phyloP scores from a whole-genome alignment of 164 flowering plant genomes.

The Stephania yunnanensis region DNA sequence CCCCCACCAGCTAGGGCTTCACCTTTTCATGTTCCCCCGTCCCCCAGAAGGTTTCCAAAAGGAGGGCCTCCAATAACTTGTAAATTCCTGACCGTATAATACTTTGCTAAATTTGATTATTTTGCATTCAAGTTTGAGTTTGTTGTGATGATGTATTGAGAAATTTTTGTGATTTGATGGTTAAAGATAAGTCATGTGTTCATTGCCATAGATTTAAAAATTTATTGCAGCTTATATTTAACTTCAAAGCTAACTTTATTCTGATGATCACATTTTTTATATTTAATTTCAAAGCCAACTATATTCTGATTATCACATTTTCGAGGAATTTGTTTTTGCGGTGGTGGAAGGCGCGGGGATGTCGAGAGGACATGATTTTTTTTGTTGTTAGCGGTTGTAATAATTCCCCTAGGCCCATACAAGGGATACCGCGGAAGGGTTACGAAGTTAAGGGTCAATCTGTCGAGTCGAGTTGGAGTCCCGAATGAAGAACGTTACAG shows the following conservation, averaged over 20 bases:
- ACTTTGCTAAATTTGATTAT: neutral
- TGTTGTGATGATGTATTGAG: neutral
- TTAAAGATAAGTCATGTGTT: no score
- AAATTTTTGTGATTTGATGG: neutral
- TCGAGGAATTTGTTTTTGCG: neutral
- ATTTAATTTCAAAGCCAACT: no score
- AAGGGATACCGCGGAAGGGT: constrained; percentile 98
- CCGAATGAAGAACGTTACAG: constrained; percentile 90
- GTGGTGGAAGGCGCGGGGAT: constrained; percentile 80
- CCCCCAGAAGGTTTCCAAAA: constrained; percentile 68
- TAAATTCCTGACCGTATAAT: constrained; percentile 32
- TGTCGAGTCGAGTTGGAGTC: constrained; percentile 87
- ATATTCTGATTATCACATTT: no score
- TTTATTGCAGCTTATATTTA: neutral
- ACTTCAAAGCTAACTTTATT: neutral
- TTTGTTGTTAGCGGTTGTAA: constrained; percentile 61
- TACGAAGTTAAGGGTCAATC: constrained; percentile 57
- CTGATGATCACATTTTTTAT: neutral
- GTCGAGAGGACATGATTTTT: constrained; percentile 85
- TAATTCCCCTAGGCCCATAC: constrained; percentile 72
- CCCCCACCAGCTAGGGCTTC: constrained; percentile 47
- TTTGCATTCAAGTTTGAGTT: neutral
- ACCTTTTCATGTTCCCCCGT: constrained; percentile 41
- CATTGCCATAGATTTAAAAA: no score
- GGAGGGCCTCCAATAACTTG: constrained; percentile 55